These are phyloP conservation scores for Fusarium coicis DNA, from an alignment of 2,329 filamentous ascomycete genomes.

Conservation along the genomic window DNA sequence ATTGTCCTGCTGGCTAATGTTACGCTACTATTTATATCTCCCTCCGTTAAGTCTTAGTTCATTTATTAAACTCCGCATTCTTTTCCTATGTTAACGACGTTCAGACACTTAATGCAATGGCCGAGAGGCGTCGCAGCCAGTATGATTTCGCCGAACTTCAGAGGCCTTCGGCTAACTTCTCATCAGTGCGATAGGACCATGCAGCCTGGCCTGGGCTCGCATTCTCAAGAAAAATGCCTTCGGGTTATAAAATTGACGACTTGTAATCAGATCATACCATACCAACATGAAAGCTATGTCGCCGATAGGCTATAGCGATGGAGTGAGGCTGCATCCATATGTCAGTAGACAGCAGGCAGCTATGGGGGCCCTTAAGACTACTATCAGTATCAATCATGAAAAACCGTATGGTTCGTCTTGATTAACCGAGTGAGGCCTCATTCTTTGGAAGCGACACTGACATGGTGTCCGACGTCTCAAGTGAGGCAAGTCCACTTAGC, in stretches of 20 bases:
- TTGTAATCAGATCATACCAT: neutral
- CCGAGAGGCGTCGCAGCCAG: too few species aligned
- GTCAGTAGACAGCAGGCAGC: neutral
- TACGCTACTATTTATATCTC: accelerated
- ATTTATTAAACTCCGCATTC: accelerated
- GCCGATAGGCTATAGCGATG: neutral
- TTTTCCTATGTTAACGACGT: neutral
- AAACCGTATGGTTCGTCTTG: accelerated
- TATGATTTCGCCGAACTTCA: too few species aligned
- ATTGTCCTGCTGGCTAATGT: accelerated
- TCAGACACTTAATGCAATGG: too few species aligned
- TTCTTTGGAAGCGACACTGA: neutral
- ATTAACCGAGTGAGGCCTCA: neutral
- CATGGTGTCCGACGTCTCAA: accelerated
- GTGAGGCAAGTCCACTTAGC: neutral
- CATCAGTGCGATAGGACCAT: accelerated
- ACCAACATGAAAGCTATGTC: neutral
- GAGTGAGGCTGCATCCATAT: neutral
- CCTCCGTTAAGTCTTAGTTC: accelerated
- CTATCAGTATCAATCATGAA: accelerated
- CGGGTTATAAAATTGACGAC: accelerated
- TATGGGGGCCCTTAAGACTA: neutral
- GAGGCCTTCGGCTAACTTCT: accelerated
- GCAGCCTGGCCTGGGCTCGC: accelerated
- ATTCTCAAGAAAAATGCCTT: neutral